These are phyloP conservation scores for Pleurotus ostreatus DNA, from an alignment of 768 basidiomycete genomes.

Conservation along the genomic window DNA sequence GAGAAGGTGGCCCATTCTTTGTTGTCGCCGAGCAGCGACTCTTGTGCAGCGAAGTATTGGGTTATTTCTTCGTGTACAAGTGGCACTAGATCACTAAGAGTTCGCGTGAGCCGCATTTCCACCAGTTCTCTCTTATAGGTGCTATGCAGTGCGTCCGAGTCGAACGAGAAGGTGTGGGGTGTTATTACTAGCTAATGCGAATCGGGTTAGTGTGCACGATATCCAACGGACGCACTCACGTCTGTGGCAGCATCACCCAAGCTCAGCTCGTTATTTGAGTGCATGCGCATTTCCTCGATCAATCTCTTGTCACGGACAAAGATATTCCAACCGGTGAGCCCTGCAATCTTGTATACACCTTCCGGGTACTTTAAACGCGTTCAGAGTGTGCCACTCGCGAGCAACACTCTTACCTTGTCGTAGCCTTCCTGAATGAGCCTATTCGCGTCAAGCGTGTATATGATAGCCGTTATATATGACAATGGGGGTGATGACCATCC, in stretches of 20 bases:
- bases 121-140: constrained; percentile 4
- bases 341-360: constrained; percentile 23
- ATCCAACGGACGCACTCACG: constrained; percentile 3
- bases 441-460: constrained; percentile 12
- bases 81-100: not conserved
- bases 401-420: constrained; percentile 15
- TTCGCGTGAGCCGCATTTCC: not conserved
- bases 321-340: constrained; percentile 19
- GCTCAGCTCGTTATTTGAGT: constrained; percentile 11
- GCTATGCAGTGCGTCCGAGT: not conserved
- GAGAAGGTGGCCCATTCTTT: constrained; percentile 17
- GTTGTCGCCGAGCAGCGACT: not conserved
- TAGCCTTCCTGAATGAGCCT: constrained; percentile 16
- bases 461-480: constrained; percentile 20
- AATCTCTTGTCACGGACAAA: constrained; percentile 14
- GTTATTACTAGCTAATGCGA: not conserved
- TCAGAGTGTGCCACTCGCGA: constrained; percentile 15
- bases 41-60: not conserved
- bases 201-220: too few relatives aligned
- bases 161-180: constrained; percentile 6
- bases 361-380: constrained; percentile 10
- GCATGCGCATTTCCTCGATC: constrained; percentile 18
- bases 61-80: constrained; percentile 5
- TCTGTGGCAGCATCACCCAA: constrained; percentile 10
- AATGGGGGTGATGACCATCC: constrained; percentile 16